Conservation (phyloP, 2,329 filamentous ascomycete genomes). For the Berkeleyomyces rouxiae region DNA sequence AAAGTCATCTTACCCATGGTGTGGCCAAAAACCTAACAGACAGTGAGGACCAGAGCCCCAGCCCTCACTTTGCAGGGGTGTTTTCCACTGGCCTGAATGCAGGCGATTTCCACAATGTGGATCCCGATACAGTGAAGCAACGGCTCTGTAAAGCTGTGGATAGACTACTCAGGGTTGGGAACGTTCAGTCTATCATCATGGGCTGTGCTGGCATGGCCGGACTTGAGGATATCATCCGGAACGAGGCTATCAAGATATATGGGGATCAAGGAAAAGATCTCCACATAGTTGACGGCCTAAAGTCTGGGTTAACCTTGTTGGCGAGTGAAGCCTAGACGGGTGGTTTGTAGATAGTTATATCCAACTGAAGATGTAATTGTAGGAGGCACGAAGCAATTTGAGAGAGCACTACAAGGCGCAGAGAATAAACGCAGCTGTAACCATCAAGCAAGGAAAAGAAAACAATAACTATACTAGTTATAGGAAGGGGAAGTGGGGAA, state of each 20-base stretch:
- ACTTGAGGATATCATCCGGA: constrained; percentile 58
- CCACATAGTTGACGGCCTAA: constrained; percentile 65
- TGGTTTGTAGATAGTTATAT: not conserved
- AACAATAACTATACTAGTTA: not conserved
- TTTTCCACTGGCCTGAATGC: constrained; percentile 69
- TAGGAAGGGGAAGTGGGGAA: not conserved
- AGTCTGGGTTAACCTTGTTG: constrained; percentile 48
- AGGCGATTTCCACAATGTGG: constrained; percentile 57
- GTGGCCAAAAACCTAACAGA: constrained; percentile 47
- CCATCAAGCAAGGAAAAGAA: not conserved
- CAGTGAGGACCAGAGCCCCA: constrained; percentile 21
- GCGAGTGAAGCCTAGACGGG: constrained; percentile 31
- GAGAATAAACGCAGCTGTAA: too few relatives aligned
- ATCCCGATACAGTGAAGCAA: constrained; percentile 43
- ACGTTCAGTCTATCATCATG: constrained; percentile 54
- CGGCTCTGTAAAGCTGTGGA: constrained; percentile 56
- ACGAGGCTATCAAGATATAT: constrained; percentile 47
- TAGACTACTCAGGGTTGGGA: constrained; percentile 39
- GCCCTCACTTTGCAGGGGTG: constrained; percentile 51
- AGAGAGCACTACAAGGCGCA: too few relatives aligned
- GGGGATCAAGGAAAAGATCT: constrained; percentile 39
- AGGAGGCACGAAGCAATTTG: too few relatives aligned
- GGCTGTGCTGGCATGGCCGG: constrained; percentile 88
- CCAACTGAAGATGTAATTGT: not conserved
- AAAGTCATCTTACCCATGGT: constrained; percentile 49